Conservation (phyloP, 345 rosid species). For the Moricandia moricandioides region DNA sequence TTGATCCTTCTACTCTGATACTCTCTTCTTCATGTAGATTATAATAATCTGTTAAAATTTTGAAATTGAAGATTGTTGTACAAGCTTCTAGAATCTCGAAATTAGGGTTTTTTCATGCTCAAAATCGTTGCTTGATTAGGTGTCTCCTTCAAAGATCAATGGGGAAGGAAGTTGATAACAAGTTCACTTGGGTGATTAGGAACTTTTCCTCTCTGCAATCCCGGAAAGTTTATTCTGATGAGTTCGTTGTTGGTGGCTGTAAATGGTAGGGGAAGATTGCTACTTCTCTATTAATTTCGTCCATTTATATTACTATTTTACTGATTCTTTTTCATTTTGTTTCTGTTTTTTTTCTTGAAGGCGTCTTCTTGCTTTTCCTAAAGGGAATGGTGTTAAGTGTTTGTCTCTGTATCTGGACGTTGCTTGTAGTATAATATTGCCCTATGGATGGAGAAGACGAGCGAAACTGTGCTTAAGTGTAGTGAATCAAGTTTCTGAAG, state of each 20-base stretch:
- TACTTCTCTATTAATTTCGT: neutral
- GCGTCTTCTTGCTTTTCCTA: constrained; percentile 71
- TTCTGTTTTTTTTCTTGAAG: constrained; percentile 35
- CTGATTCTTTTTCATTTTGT: neutral
- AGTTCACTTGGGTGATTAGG: constrained; percentile 13
- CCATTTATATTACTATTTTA: neutral
- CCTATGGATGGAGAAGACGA: neutral
- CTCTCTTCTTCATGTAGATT: neutral
- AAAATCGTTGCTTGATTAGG: neutral
- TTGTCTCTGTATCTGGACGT: neutral
- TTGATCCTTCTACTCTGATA: neutral
- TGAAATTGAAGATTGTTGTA: neutral
- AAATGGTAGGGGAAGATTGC: neutral
- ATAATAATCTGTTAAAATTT: neutral
- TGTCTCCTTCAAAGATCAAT: neutral
- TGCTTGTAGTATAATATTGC: neutral
- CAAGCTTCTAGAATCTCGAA: neutral
- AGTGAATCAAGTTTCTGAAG: neutral
- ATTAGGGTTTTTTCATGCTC: neutral
- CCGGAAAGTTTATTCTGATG: neutral
- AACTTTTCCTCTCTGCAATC: neutral
- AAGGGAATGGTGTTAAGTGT: constrained; percentile 43
- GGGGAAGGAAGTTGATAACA: neutral
- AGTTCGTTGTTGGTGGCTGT: neutral
- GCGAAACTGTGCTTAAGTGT: neutral